Evolutionary conservation across 2,329 filamentous ascomycete genomes (phyloP), one percentile per base, ranked within the genome.

Genomic region (Alternaria ventricosa): DNA sequence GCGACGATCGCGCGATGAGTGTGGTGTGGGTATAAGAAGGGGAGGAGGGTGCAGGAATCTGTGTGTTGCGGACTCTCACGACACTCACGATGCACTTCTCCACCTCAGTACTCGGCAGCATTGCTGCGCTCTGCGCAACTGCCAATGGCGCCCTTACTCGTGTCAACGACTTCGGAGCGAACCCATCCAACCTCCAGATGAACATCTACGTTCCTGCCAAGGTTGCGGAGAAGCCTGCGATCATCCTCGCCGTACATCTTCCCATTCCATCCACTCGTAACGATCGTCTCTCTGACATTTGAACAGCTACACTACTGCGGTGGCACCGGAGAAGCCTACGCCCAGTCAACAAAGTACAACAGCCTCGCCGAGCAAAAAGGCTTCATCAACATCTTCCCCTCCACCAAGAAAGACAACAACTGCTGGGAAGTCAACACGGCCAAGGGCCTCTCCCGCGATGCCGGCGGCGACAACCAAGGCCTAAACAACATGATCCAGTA

Each of bases 381-480:
- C 43, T 89, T 86, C 76, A 87, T 90, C 58, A 82, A 86, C 60
- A 86, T 89, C 70, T 89, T 86, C 74, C 86, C 87, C 0, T 78
- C 83, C 55, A 84, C 84, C 4, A 84, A 84, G 0, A 84, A 85
- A 61, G 77, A 79, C 56, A 84, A 73, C 41, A 75, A 72, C 61
- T 89, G 87, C 80, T 89, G 87, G 87, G 87, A 89, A 60, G 86
- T 89, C 15, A 85, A 85, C 22, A 87, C 83, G 2, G 79, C 79
- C 7, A 82, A 79, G 8, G 80, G 86, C 0, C 82, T 90, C 3
- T 86, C 83, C 2, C 87, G 87, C 71, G 81, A 85, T 53, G 86
- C 84, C 6, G 86, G 86, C 43, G 86, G 86, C 5, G 86, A 89
- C 75, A 85, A 82, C 63, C 82, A 84, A 53, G 81, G 83, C 3